These are phyloP conservation scores for Fraxinus baroniana DNA, from an alignment of 305 asterid genomes.

Conservation along the genomic window DNA sequence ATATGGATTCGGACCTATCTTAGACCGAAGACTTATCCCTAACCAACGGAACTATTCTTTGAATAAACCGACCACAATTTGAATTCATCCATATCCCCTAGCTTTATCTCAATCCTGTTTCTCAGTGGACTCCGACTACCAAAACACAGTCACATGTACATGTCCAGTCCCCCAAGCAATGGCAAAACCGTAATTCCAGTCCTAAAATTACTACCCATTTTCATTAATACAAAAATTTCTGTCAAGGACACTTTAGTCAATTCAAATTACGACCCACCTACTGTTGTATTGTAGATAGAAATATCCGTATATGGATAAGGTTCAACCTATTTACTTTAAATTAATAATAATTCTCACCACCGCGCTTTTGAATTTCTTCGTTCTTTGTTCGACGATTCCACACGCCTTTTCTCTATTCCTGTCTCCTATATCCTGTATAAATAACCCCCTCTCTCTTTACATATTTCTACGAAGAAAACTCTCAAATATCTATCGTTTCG, in stretches of 20 bases:
- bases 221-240: conserved; percentile 1
- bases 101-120: neutral
- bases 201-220: neutral
- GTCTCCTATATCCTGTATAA: conserved; percentile 41
- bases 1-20: neutral
- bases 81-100: neutral
- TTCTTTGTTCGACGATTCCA: conserved; percentile 30
- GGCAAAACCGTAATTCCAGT: conserved; percentile 7
- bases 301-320: conserved; percentile 49
- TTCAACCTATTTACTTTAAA: neutral
- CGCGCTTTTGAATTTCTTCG: conserved; percentile 51
- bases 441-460: conserved; percentile 25
- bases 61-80: neutral
- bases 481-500: neutral
- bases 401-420: conserved; percentile 58
- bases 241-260: conserved; percentile 34
- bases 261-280: conserved; percentile 17
- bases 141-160: conserved; percentile 14
- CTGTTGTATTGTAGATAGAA: conserved; percentile 29
- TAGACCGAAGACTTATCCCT: conserved; percentile 24
- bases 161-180: neutral
- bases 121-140: conserved; percentile 24
- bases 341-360: conserved; percentile 31
- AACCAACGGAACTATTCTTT: conserved; percentile 28
- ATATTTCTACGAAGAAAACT: neutral